A percentile compares a stretch with the other conserved stretches of the same genome.
phyloP scores from a whole-genome alignment of 306 rosid species.

The Rosa rugosa region DNA sequence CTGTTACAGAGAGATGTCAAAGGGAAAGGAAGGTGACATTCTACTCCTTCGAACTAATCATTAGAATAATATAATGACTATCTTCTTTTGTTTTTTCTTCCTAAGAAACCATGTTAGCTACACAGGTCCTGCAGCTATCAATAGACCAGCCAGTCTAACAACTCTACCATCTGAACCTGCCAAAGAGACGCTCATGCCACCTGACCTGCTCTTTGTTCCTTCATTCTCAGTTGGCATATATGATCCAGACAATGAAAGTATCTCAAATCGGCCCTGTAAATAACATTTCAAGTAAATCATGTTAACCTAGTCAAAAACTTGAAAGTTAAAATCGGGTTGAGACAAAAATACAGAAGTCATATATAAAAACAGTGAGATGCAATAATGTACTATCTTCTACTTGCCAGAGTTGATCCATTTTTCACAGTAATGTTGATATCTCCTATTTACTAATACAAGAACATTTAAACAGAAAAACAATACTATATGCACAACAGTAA shows the following conservation, averaged over 20 bases:
- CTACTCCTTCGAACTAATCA: neutral
- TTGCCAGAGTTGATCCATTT: neutral
- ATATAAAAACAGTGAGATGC: neutral
- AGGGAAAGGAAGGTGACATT: no score
- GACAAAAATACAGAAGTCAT: neutral
- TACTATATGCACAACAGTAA: neutral
- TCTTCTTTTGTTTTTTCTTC: neutral
- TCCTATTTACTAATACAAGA: neutral
- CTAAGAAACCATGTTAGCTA: constrained; percentile 46
- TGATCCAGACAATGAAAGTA: constrained; percentile 64
- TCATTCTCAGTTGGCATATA: constrained; percentile 58
- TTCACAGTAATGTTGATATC: neutral
- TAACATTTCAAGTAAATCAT: neutral
- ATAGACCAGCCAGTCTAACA: constrained; percentile 62
- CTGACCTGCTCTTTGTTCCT: constrained; percentile 56
- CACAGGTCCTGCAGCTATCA: constrained; percentile 77
- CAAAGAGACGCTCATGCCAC: constrained; percentile 72
- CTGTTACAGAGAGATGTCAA: no score
- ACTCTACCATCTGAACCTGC: constrained; percentile 65
- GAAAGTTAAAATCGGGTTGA: neutral
- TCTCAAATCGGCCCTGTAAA: constrained; percentile 65
- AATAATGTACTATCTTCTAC: neutral
- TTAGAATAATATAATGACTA: neutral
- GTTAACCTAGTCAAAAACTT: neutral
- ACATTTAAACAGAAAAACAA: neutral